phyloP scores from a whole-genome alignment of 73 alveolate genomes.

The Paramecium sexaurelia region DNA sequence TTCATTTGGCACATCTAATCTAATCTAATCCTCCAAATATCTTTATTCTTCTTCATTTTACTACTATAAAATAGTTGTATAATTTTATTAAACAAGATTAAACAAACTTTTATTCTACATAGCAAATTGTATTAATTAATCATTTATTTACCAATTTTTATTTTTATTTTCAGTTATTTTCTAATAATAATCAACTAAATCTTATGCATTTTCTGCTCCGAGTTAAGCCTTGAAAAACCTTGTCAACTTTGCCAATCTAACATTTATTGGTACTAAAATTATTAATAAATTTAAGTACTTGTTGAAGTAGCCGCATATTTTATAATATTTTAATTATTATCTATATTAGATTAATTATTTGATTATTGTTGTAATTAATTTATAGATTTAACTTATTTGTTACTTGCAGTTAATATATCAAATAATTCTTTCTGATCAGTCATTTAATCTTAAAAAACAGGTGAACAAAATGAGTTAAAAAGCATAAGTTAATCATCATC shows the following conservation, averaged over 20 bases:
- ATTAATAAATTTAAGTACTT: not conserved
- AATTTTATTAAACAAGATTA: not conserved
- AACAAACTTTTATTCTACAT: not conserved
- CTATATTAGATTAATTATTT: not conserved
- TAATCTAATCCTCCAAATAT: not conserved
- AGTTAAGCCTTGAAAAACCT: constrained; percentile 34
- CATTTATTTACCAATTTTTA: not conserved
- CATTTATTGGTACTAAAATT: constrained; percentile 23
- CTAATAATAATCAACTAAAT: not conserved
- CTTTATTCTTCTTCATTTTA: not conserved
- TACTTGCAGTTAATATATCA: not conserved
- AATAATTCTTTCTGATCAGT: not conserved
- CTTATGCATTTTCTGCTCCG: not conserved
- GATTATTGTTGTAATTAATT: not conserved
- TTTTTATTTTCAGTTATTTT: not conserved
- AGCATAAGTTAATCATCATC: constrained; percentile 36
- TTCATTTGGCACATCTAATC: not conserved
- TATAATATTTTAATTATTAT: not conserved
- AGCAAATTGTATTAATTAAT: not conserved
- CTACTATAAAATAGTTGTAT: not conserved
- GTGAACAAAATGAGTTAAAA: constrained; percentile 41
- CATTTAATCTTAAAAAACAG: not conserved
- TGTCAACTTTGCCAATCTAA: constrained; percentile 17
- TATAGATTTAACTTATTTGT: not conserved
- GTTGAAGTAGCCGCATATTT: not conserved